A percentile compares a stretch with the other conserved stretches of the same genome.
Conservation (phyloP, 768 basidiomycete genomes). For the Russula griseocarnosa region DNA sequence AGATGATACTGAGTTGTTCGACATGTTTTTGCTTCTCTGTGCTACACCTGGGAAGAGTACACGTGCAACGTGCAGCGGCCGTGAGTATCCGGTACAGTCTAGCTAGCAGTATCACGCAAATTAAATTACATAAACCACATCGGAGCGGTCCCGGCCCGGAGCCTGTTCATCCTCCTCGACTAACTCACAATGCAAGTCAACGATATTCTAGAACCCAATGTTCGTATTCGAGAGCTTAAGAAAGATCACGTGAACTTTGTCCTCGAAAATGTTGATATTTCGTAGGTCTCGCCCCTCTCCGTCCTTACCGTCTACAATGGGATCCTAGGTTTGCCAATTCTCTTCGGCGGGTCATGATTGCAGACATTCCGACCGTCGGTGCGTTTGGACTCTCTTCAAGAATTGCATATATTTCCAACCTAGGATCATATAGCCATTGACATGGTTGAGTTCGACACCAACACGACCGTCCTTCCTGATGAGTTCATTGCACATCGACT, state of each 20-base stretch:
- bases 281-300: slow-evolving; percentile 50
- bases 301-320: slow-evolving; percentile 11
- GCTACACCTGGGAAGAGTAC: too few relatives aligned
- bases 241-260: slow-evolving; percentile 88
- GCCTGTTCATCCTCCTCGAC: not conserved
- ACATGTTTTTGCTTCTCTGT: slow-evolving; percentile 95
- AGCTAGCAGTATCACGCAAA: too few relatives aligned
- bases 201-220: slow-evolving; percentile 55
- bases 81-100: too few relatives aligned
- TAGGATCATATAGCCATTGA: slow-evolving; percentile 70
- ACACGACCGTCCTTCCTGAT: slow-evolving; percentile 91
- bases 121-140: slow-evolving; percentile 18
- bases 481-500: slow-evolving; percentile 96
- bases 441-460: slow-evolving; percentile 87
- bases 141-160: not conserved
- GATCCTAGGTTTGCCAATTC: slow-evolving; percentile 84
- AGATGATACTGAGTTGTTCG: slow-evolving; percentile 86
- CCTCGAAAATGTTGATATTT: slow-evolving; percentile 92
- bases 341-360: slow-evolving; percentile 88
- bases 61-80: too few relatives aligned
- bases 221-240: slow-evolving; percentile 80
- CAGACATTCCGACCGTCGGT: slow-evolving; percentile 96
- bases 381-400: slow-evolving; percentile 34
- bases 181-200: slow-evolving; percentile 35
- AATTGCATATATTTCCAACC: not conserved